Evolutionary conservation across 371 early-diverging fungal genomes (phyloP).

Genomic region (Mucor circinelloides): DNA sequence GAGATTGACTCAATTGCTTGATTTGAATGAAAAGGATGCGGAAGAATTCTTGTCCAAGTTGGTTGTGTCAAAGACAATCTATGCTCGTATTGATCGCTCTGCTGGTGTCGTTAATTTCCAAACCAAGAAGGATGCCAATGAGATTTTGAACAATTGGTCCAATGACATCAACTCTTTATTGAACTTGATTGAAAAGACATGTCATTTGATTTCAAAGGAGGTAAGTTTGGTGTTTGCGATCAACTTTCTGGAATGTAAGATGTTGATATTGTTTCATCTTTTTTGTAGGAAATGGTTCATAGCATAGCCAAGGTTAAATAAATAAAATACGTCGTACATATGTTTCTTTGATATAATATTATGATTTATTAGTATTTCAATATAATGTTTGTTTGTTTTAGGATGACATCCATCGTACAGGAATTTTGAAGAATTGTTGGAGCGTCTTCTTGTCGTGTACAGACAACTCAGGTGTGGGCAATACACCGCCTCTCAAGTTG

Average conservation of each 20-base stretch:
- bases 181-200: slow-evolving; percentile 92
- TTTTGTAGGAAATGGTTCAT: slow-evolving; percentile 74
- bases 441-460: slow-evolving; percentile 15
- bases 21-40: slow-evolving; percentile 65
- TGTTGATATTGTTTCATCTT: background rate
- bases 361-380: background rate
- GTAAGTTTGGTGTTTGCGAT: slow-evolving; percentile 15
- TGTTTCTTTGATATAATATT: background rate
- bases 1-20: slow-evolving; percentile 53
- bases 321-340: background rate
- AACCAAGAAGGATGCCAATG: slow-evolving; percentile 81
- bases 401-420: background rate
- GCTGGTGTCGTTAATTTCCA: slow-evolving; percentile 90
- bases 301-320: slow-evolving; percentile 72
- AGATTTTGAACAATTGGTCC: slow-evolving; percentile 92
- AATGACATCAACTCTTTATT: slow-evolving; percentile 85
- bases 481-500: slow-evolving; percentile 28
- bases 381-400: background rate
- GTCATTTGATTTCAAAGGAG: slow-evolving; percentile 96
- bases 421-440: slow-evolving; percentile 29
- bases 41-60: slow-evolving; percentile 91
- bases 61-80: slow-evolving; percentile 92
- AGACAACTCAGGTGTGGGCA: slow-evolving; percentile 26
- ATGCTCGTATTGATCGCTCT: slow-evolving; percentile 94
- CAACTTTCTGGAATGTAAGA: background rate